Evolutionary conservation across 139 green algal species (phyloP).

Genomic region (Desmodesmus armatus): DNA sequence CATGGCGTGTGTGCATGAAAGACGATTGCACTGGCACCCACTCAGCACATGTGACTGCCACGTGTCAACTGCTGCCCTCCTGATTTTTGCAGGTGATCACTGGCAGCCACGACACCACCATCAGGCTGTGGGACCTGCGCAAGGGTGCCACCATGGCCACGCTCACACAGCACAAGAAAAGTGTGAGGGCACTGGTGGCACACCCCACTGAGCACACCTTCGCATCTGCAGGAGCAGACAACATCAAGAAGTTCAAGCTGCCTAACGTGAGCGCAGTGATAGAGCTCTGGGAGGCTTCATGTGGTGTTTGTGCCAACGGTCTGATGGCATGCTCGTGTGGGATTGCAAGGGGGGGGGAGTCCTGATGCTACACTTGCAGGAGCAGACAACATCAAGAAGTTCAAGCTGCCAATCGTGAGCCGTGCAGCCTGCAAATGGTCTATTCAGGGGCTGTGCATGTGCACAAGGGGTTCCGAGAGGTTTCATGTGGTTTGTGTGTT

Average conservation of each 20-base stretch:
- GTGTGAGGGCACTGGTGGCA: slow-evolving; percentile 78
- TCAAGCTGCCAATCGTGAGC: slow-evolving; percentile 49
- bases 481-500: too few relatives aligned
- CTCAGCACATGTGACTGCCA: slow-evolving; percentile 15
- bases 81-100: too few relatives aligned
- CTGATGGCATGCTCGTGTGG: too few relatives aligned
- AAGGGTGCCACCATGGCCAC: slow-evolving; percentile 76
- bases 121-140: slow-evolving; percentile 91
- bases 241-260: slow-evolving; percentile 98
- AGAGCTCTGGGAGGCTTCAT: neutral
- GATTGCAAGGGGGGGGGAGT: too few relatives aligned
- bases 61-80: slow-evolving; percentile 64
- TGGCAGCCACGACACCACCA: slow-evolving; percentile 87
- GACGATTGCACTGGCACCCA: neutral
- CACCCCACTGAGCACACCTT: slow-evolving; percentile 94
- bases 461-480: neutral
- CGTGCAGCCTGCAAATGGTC: too few relatives aligned
- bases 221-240: slow-evolving; percentile 89
- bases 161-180: slow-evolving; percentile 99
- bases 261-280: neutral
- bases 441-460: too few relatives aligned
- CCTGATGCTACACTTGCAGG: too few relatives aligned
- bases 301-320: too few relatives aligned
- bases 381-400: slow-evolving; percentile 99
- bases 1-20: neutral